These are phyloP conservation scores for Xylaria sp. DNA, from an alignment of 2,329 filamentous ascomycete species.

Conservation along the genomic window DNA sequence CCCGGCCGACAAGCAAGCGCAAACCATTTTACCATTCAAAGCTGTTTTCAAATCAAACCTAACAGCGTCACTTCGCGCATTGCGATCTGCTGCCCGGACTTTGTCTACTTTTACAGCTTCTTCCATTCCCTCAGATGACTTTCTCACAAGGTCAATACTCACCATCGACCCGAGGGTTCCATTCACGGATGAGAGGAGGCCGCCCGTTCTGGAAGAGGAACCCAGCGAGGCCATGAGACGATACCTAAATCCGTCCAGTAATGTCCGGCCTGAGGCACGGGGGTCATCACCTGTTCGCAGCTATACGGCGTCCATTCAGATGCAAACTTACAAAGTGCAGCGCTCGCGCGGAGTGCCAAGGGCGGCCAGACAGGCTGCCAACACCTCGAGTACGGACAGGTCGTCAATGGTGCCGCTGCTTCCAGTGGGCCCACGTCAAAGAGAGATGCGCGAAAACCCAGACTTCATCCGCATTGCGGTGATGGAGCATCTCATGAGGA, in stretches of 20 bases:
- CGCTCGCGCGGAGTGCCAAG: constrained; percentile 49
- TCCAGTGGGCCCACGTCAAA: constrained; percentile 60
- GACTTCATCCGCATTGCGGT: constrained; percentile 75
- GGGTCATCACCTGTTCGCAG: constrained; percentile 43
- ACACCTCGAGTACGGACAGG: constrained; percentile 37
- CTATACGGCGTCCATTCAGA: constrained; percentile 72
- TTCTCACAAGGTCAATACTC: constrained; percentile 70
- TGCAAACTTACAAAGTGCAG: constrained; percentile 72
- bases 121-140: constrained; percentile 69
- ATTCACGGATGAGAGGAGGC: constrained; percentile 70
- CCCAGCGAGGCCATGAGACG: constrained; percentile 70
- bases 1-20: constrained; percentile 41
- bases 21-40: constrained; percentile 51
- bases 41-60: constrained; percentile 72
- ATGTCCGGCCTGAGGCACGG: constrained; percentile 51
- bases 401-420: constrained; percentile 43
- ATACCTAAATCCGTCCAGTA: constrained; percentile 69
- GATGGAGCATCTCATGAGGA: constrained; percentile 75
- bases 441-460: constrained; percentile 72
- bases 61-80: constrained; percentile 68
- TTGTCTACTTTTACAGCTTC: constrained; percentile 67
- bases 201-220: constrained; percentile 66
- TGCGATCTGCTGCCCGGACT: constrained; percentile 68
- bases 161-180: constrained; percentile 70
- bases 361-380: constrained; percentile 35